These are phyloP conservation scores for Fusarium haematococcum DNA, from an alignment of 2,329 filamentous ascomycete species.

Conservation along the genomic window DNA sequence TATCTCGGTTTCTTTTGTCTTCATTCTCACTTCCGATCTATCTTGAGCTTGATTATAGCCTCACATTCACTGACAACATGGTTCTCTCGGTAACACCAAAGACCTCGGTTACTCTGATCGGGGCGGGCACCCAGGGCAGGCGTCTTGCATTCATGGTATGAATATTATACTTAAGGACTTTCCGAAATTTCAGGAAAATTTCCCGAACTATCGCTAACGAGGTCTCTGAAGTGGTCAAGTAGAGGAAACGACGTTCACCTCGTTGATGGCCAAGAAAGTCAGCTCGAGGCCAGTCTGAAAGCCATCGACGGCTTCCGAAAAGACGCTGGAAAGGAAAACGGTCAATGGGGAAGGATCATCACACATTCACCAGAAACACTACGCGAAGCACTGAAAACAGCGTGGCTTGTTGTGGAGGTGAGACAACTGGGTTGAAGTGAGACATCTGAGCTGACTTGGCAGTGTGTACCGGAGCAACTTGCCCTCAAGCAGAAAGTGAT, in stretches of 20 bases:
- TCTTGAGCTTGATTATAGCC: background rate
- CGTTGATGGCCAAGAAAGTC: slow-evolving; percentile 41
- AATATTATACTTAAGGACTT: too few relatives aligned
- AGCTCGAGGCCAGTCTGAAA: slow-evolving; percentile 43
- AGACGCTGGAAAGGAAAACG: background rate
- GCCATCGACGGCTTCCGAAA: slow-evolving; percentile 42
- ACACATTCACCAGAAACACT: slow-evolving; percentile 35
- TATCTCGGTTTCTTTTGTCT: background rate
- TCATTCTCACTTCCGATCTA: background rate
- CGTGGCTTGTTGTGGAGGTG: slow-evolving; percentile 48
- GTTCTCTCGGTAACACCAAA: slow-evolving; percentile 19
- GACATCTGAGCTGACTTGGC: slow-evolving; percentile 6
- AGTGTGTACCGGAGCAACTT: slow-evolving; percentile 59
- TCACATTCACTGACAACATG: slow-evolving; percentile 9
- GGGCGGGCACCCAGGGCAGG: slow-evolving; percentile 48
- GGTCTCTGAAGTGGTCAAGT: slow-evolving; percentile 45
- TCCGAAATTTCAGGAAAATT: accelerated
- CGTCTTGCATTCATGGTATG: slow-evolving; percentile 48
- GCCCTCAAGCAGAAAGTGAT: slow-evolving; percentile 55
- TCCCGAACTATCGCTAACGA: background rate
- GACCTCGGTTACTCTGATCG: slow-evolving; percentile 42
- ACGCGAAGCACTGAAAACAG: slow-evolving; percentile 28
- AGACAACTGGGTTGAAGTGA: accelerated
- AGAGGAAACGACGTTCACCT: slow-evolving; percentile 45
- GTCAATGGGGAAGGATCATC: slow-evolving; percentile 36